Evolutionary conservation across 257 asterid species (phyloP).

Genomic region (Solanum virginianum): DNA sequence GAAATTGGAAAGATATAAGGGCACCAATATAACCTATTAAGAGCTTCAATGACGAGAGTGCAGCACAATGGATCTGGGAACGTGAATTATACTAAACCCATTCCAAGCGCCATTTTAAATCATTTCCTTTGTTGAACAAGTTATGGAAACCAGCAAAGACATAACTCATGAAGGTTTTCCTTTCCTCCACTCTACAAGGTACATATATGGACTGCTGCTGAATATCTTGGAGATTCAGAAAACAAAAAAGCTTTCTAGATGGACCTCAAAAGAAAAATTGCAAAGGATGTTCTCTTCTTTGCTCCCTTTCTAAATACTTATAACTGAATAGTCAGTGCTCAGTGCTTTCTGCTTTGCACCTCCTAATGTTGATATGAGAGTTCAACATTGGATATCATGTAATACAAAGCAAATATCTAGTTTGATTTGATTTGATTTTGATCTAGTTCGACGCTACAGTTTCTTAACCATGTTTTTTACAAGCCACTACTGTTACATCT

Average conservation of each 20-base stretch:
- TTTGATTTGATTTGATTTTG: background rate
- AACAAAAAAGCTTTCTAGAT: background rate
- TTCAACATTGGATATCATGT: background rate
- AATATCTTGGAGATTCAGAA: background rate
- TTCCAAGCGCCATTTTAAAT: background rate
- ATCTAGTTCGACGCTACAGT: background rate
- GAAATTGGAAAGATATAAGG: background rate
- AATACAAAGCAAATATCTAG: background rate
- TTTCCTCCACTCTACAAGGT: background rate
- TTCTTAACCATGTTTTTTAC: background rate
- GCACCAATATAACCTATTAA: background rate
- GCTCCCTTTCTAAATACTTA: background rate
- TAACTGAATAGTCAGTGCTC: background rate
- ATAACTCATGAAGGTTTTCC: background rate
- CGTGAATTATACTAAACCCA: background rate
- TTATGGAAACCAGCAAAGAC: background rate
- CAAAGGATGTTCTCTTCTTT: background rate
- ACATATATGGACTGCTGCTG: background rate
- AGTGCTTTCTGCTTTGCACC: background rate
- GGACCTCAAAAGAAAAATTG: background rate
- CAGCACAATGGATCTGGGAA: background rate
- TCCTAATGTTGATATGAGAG: background rate
- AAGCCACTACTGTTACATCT: background rate
- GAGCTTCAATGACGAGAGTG: background rate
- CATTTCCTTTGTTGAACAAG: background rate